These are phyloP conservation scores for Malus fusca DNA, from an alignment of 306 rosid species.

Conservation along the genomic window DNA sequence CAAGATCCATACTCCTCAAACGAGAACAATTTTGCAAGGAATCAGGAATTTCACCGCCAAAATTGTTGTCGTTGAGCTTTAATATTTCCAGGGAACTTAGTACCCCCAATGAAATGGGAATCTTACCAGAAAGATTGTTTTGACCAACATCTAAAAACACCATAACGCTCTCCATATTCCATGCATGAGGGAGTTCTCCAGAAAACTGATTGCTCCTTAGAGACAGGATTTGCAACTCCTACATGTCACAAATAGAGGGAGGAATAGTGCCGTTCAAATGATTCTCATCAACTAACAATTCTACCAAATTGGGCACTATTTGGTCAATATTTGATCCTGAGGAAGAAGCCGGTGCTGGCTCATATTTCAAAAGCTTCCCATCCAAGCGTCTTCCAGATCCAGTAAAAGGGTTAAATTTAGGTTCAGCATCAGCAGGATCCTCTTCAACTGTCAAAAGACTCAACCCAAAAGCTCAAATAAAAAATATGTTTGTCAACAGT, in stretches of 20 bases:
- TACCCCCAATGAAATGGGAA: background rate
- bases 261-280: background rate
- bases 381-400: too few relatives aligned
- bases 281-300: background rate
- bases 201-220: background rate
- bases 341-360: too few relatives aligned
- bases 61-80: background rate
- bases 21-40: background rate
- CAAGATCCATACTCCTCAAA: background rate
- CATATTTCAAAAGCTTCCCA: too few relatives aligned
- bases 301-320: background rate
- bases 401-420: conserved; percentile 79
- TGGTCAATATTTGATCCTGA: too few relatives aligned
- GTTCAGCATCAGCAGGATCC: conserved; percentile 52
- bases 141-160: background rate
- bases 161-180: background rate
- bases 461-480: background rate
- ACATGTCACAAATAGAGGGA: background rate
- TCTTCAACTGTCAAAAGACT: conserved; percentile 40
- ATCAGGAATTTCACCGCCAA: background rate
- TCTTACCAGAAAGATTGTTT: background rate
- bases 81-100: background rate
- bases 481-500: background rate
- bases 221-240: accelerated
- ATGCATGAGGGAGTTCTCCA: background rate